These are phyloP conservation scores for Cyclotella cryptica DNA, from an alignment of 108 stramenopile species.

Conservation along the genomic window DNA sequence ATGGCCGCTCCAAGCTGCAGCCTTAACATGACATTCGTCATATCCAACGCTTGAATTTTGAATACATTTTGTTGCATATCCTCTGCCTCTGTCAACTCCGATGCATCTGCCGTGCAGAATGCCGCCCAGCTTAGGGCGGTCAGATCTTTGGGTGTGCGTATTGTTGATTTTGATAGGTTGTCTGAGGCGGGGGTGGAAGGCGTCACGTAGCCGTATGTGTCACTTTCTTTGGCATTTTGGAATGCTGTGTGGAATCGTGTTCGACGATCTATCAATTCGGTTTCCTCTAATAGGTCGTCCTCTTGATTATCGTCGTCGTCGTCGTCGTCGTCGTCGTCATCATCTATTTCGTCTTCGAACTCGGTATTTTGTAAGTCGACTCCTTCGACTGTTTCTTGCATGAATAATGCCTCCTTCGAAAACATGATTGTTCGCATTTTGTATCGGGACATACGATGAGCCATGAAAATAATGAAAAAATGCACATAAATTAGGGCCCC, in stretches of 20 bases:
- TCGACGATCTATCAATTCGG: constrained; percentile 18
- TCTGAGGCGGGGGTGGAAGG: constrained; percentile 9
- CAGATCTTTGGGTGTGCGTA: constrained; percentile 70
- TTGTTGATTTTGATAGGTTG: constrained; percentile 13
- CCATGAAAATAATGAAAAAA: background rate
- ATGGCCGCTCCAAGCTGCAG: constrained; percentile 71
- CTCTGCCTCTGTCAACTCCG: constrained; percentile 50
- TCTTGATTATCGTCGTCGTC: constrained; percentile 46
- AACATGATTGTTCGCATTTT: background rate
- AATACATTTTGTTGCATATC: constrained; percentile 53
- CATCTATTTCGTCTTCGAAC: background rate
- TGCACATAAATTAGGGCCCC: no score
- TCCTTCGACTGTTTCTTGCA: constrained; percentile 43
- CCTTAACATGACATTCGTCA: constrained; percentile 62
- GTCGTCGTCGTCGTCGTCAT: constrained; percentile 32
- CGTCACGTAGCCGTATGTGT: constrained; percentile 41
- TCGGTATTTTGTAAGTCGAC: constrained; percentile 21
- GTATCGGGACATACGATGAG: background rate
- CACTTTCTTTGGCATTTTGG: constrained; percentile 48
- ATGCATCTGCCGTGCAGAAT: constrained; percentile 67
- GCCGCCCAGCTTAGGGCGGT: constrained; percentile 86
- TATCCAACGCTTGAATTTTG: constrained; percentile 76
- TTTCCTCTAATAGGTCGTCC: constrained; percentile 41
- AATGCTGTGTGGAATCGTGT: constrained; percentile 47
- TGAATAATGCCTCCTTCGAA: constrained; percentile 39